Evolutionary conservation across 2,329 filamentous ascomycete species (phyloP), one percentile per base, ranked within the genome.

Genomic region (Aspergillus piperis): DNA sequence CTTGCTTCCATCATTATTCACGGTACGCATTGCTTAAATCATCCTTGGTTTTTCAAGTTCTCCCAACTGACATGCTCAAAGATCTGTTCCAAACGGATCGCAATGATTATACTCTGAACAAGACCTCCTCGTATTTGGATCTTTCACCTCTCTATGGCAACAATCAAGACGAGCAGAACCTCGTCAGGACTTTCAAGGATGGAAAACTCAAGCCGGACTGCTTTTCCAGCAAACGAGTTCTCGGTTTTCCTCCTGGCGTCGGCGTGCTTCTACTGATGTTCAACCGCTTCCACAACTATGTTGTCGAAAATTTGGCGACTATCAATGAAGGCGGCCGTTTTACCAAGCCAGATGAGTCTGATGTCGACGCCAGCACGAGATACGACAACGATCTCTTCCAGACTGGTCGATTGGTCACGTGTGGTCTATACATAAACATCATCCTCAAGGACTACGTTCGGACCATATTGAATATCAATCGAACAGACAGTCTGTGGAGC

Each of bases 41-140:
- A 19, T 42, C 19, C 8, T 11, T 32, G 23, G 23, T 36, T 15
- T 36, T 5, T 3, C 17, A 15, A 17, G 27, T 30, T 30, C 13
- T 47, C 13, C 19, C 7, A 36, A 21, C 70, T 74, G 52, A 75
- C 57, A 53, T 23, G 2, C 10, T 19, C 51, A 75, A 80, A 76
- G 86, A 89, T 68, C 77, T 88, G 53, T 90, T 90, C 75, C 82
- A 85, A 39, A 90, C 88, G 1, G 85, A 84, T 66, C 84, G 86
- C 25, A 78, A 78, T 5, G 86, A 92, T 71, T 83, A 81, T 68
- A 85, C 84, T 58, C 85, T 84, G 58, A 89, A 86, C 0, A 79
- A 86, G 63, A 90, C 88, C 0, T 91, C 88, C 0, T 91, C 89
- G 0, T 92, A 92, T 64, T 82, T 92, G 23, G 90, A 92, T 68